phyloP scores from a whole-genome alignment of 805 yeast species.

The Nakazawaea wyomingensis region DNA sequence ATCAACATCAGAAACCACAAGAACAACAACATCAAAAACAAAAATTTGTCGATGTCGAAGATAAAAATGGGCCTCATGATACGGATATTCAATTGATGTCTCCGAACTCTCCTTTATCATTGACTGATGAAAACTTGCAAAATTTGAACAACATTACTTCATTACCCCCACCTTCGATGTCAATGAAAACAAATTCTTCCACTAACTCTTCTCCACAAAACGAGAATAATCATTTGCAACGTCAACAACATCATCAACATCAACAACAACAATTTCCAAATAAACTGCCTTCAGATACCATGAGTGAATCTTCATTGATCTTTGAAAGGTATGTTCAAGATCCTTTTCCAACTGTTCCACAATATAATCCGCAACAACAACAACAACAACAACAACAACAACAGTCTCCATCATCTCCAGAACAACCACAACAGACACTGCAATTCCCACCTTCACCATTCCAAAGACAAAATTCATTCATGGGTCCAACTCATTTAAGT shows the following conservation, averaged over 20 bases:
- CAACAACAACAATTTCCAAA: not conserved
- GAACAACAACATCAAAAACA: not conserved
- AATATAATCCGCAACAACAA: not conserved
- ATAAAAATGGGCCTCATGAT: not conserved
- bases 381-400: constrained; percentile 4
- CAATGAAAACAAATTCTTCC: no score
- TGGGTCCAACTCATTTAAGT: constrained; percentile 31
- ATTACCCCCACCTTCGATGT: constrained; percentile 9
- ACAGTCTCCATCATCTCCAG: not conserved
- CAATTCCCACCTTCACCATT: not conserved
- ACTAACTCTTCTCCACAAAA: no score
- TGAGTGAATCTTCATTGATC: constrained; percentile 39
- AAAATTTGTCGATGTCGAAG: not conserved
- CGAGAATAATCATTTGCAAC: no score
- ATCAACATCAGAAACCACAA: not conserved
- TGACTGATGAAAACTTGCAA: constrained; percentile 12
- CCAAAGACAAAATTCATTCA: constrained; percentile 17
- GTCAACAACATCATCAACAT: not conserved
- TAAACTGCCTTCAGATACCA: constrained; percentile 13
- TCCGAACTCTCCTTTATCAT: constrained; percentile 12
- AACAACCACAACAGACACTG: not conserved
- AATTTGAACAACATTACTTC: constrained; percentile 6
- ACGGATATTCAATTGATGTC: constrained; percentile 5
- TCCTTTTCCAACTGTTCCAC: constrained; percentile 24
- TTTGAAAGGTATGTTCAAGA: constrained; percentile 68